Percentiles rank a stretch among this genome's conserved stretches.
These are phyloP conservation scores for Pseudomicrostroma phylloplanum DNA, from an alignment of 1,284 basidiomycete species.

Conservation along the genomic window DNA sequence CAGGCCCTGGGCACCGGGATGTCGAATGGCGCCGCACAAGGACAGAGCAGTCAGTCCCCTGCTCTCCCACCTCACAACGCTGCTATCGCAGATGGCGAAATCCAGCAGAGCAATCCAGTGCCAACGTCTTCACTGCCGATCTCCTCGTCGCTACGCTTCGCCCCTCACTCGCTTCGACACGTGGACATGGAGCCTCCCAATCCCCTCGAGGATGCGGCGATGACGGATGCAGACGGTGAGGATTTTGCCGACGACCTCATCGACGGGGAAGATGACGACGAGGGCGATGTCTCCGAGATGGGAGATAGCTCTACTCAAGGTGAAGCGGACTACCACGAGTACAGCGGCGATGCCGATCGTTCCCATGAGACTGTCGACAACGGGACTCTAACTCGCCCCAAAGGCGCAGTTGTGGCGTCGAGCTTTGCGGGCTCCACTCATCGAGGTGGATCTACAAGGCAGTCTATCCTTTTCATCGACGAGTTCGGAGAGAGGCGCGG, in stretches of 20 bases:
- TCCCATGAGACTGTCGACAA: not conserved
- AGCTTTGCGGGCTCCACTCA: too few species aligned
- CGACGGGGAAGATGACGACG: slow-evolving; percentile 4
- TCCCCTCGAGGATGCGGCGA: slow-evolving; percentile 12
- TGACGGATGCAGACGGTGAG: slow-evolving; percentile 13
- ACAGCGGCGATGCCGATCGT: not conserved
- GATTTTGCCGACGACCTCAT: not conserved
- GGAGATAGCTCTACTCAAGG: slow-evolving; percentile 8
- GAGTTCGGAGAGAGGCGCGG: not conserved
- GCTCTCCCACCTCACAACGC: too few species aligned
- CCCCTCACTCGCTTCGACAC: not conserved
- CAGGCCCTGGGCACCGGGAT: too few species aligned
- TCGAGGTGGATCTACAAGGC: too few species aligned
- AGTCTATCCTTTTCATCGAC: not conserved
- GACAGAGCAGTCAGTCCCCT: too few species aligned
- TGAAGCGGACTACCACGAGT: not conserved
- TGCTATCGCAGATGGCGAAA: too few species aligned
- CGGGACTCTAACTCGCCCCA: too few species aligned
- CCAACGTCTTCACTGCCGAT: too few species aligned
- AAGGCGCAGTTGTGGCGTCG: too few species aligned
- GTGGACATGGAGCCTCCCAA: not conserved
- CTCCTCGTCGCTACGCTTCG: too few species aligned
- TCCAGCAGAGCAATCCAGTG: too few species aligned
- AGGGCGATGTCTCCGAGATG: slow-evolving; percentile 2
- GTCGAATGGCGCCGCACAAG: too few species aligned